Evolutionary conservation across 2,329 filamentous ascomycete species (phyloP), one percentile per base, ranked within the genome.

Genomic region (Akanthomyces lecanii): DNA sequence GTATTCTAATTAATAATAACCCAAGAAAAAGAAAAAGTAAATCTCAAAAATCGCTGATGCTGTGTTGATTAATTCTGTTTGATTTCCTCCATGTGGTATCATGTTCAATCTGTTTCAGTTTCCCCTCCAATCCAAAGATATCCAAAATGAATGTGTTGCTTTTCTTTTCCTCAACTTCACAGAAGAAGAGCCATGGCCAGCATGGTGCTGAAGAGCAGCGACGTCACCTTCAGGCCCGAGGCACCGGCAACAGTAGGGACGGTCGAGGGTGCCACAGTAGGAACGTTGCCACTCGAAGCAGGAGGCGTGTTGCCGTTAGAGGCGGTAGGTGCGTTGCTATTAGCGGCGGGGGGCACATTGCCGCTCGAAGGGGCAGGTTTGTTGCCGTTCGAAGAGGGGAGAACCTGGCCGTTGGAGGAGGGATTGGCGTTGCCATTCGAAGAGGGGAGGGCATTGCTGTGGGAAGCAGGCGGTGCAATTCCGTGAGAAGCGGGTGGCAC

Each of bases 131-230:
- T 23, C 18, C 36, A 21, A 60, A 30, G 12, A 59, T 38, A 25
- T 51, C 14, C 38, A 58, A 45, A 42, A 58, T 36, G 25, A 5
- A 10, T 42, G 25, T 48, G 28, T 18, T 53, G 14, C 21, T 57
- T 36, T 36, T 42, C 7, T 7, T 48, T 21, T 7, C 23, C 5
- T 48, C 51, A 23, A 28, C 53, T 51, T 56, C 33, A 62, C 61
- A 62, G 45, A 56, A 62, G 44, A 45, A 57, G 33, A 52, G 42
- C 53, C 61, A 62, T 62, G 61, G 45, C 61, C 61, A 62, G 53
- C 61, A 62, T 51, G 61, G 61, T 56, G 25, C 45, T 51, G 16
- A 50, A 30, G n/a, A 62, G 33, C 11, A 56, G 25, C 23, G 61
- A 57, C 2, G 52, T 56, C 44, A 44, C 36, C 45, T 57, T 62